Conservation (phyloP, 2,329 filamentous ascomycete genomes). For the Tolypocladium album region DNA sequence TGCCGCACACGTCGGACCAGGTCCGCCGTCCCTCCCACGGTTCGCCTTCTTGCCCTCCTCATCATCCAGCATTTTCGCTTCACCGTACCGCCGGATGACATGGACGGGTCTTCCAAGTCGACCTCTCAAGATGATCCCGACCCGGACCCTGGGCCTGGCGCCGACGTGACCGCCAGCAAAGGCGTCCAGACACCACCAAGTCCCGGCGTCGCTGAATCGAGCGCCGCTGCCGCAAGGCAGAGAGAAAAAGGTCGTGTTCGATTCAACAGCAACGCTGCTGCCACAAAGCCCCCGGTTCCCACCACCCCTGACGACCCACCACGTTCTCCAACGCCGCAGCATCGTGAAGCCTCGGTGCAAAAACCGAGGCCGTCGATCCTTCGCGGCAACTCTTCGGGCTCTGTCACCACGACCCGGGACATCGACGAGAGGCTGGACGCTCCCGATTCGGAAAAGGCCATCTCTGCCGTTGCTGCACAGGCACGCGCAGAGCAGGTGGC, state of each 20-base stretch:
- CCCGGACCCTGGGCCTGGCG: background rate
- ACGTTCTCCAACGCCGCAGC: background rate
- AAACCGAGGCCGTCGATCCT: conserved; percentile 30
- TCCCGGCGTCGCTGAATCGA: background rate
- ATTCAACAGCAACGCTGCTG: conserved; percentile 34
- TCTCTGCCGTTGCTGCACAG: conserved; percentile 29
- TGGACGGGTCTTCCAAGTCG: background rate
- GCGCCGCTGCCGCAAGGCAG: conserved; percentile 11
- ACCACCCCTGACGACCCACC: conserved; percentile 2
- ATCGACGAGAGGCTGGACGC: conserved; percentile 14
- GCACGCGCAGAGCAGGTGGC: conserved; percentile 31
- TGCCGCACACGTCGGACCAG: background rate
- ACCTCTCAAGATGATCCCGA: background rate
- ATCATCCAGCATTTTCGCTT: background rate
- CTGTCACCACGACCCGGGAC: conserved; percentile 17
- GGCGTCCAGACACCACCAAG: background rate
- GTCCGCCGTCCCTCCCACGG: background rate
- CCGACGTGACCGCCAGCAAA: background rate
- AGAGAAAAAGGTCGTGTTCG: conserved; percentile 36
- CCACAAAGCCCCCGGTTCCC: conserved; percentile 14
- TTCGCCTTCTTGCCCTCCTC: background rate
- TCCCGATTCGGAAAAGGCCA: conserved; percentile 12
- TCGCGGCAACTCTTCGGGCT: conserved; percentile 29
- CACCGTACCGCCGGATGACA: background rate
- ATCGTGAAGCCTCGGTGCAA: conserved; percentile 5